Conservation (phyloP, 495 filamentous ascomycete genomes). For the Trichoderma erinaceum region DNA sequence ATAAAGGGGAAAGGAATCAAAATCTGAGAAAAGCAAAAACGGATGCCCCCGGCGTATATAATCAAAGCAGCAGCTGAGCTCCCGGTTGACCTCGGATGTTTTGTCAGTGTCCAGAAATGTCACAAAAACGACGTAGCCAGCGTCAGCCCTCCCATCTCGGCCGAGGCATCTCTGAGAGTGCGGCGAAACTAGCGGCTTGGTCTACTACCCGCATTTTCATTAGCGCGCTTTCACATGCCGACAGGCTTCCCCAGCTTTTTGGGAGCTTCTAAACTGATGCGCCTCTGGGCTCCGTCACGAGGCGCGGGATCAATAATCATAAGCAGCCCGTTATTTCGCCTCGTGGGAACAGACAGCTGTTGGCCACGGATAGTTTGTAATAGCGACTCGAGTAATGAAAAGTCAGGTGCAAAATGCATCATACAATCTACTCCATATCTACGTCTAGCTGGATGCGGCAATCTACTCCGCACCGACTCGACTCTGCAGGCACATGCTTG, state of each 20-base stretch:
- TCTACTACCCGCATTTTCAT: background rate
- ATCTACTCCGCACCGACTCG: background rate
- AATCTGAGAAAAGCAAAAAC: background rate
- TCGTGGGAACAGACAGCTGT: too few species aligned
- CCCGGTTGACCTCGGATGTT: constrained; percentile 1
- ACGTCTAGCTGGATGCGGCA: background rate
- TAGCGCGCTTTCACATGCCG: constrained; percentile 14
- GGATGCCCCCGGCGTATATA: background rate
- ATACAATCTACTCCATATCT: background rate
- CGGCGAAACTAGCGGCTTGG: background rate
- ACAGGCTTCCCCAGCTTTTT: constrained; percentile 4
- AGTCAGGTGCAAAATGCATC: background rate
- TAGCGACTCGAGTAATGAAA: too few species aligned
- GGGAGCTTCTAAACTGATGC: background rate
- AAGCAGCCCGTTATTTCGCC: background rate
- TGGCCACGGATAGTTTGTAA: too few species aligned
- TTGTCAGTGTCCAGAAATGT: background rate
- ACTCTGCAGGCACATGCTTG: background rate
- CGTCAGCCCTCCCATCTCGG: background rate
- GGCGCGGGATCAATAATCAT: background rate
- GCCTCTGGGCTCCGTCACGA: background rate
- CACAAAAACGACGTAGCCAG: background rate
- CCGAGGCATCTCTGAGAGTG: constrained; percentile 1
- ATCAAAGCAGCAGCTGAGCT: background rate
- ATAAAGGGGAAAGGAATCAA: background rate